Base-by-base conservation (phyloP, 805 yeast species). In the Kodamaea sagamina region DNA sequence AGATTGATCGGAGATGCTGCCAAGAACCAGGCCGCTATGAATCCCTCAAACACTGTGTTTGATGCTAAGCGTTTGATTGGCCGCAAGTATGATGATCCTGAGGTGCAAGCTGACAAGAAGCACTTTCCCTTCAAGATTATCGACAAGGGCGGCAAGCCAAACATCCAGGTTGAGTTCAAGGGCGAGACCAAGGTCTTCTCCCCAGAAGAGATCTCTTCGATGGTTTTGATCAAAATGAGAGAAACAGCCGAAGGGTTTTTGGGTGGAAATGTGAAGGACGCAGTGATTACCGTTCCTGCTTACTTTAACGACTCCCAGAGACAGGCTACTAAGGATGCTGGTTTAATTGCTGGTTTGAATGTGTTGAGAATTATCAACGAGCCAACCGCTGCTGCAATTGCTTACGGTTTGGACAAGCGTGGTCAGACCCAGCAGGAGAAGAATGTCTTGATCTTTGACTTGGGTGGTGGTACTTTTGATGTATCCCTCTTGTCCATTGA, bases 381-480 rank as follows among this genome's bases (percentile, higher is more conserved):
- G 53, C 74, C 74, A 35, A 69, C 74, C 22, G 74, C 74, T 15
- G 74, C 74, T 32, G 74, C 74, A 21, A 69, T 69, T 51, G 74
- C 74, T 24, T 69, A 69, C 50, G 74, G 74, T 32, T 67, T 69
- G 47, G 73, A 68, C 54, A 82, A 84, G 64, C 77, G 63, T 46
- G 48, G 51, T 7, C 45, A 58, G 19, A 34, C 43, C 19, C 84
- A 82, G 28, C 85, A 79, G 52, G 97, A 89, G 71, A 86, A 86
- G 59, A 90, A 89, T 69, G 88, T 89, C 54, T 81, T 89, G 61
- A 95, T 89, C 44, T 89, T 87, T 67, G 97, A 89, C 71, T 79
- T 89, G 59, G 97, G 97, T 79, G 97, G 97, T 71, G 97, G 97
- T 78, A 89, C 97, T 53, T 89, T 88, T 54, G 96, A 88, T 81